A percentile compares a stretch with the other conserved stretches of the same genome.
phyloP scores from a whole-genome alignment of 495 filamentous ascomycete genomes.

The Annulohypoxylon stygium region DNA sequence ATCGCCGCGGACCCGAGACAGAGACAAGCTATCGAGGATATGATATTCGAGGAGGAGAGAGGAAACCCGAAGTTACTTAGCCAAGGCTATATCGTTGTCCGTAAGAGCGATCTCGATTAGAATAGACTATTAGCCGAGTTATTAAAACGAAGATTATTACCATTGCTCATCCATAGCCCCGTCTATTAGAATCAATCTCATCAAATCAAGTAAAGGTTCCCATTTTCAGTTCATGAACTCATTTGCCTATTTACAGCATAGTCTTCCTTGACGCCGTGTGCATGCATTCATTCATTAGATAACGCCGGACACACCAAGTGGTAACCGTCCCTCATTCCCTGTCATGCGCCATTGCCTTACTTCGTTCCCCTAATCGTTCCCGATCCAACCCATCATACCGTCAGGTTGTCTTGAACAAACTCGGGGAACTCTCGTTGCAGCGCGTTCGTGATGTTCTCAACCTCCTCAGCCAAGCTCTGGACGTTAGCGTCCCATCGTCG shows the following conservation, averaged over 20 bases:
- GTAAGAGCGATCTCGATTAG: slow-evolving; percentile 59
- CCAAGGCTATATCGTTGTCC: slow-evolving; percentile 62
- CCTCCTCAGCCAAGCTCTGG: slow-evolving; percentile 84
- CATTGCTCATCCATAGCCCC: slow-evolving; percentile 21
- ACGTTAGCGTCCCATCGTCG: slow-evolving; percentile 92
- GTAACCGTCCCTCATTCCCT: slow-evolving; percentile 13
- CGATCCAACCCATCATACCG: slow-evolving; percentile 41
- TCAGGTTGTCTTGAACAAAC: slow-evolving; percentile 64
- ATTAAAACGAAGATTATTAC: slow-evolving; percentile 11
- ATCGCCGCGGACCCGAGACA: slow-evolving; percentile 43
- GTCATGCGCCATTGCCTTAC: slow-evolving; percentile 28
- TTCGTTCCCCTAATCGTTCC: not conserved
- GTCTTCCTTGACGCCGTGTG: slow-evolving; percentile 40
- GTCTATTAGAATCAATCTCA: slow-evolving; percentile 3
- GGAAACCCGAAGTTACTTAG: slow-evolving; percentile 56
- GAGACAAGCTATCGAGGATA: slow-evolving; percentile 55
- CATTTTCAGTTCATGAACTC: slow-evolving; percentile 7
- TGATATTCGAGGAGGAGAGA: slow-evolving; percentile 58
- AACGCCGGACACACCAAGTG: slow-evolving; percentile 28
- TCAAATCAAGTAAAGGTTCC: not conserved
- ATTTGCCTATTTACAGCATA: slow-evolving; percentile 4
- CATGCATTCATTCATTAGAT: slow-evolving; percentile 36
- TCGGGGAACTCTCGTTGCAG: slow-evolving; percentile 78
- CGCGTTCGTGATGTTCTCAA: slow-evolving; percentile 85
- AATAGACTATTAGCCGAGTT: slow-evolving; percentile 15